Evolutionary conservation across 1,284 basidiomycete genomes (phyloP), one percentile per base, ranked within the genome.

Genomic region (Salmacisia buchloeana): DNA sequence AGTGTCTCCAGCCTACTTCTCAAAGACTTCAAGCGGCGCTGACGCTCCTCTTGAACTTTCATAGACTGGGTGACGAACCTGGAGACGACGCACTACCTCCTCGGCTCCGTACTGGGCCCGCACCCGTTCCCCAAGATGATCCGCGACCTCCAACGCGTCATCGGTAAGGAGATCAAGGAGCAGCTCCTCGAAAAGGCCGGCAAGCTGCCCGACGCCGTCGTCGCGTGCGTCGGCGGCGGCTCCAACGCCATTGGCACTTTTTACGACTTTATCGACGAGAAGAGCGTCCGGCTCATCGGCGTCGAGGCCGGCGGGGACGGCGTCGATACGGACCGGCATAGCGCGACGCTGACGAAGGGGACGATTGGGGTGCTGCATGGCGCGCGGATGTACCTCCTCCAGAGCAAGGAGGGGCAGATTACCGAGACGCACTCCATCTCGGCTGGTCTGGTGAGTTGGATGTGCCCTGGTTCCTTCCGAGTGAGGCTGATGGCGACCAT

Each of bases 71-170:
- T 97, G 23, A 93, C 94, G 49, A 94, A 97, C 81, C 86, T 99
- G 35, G 64, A 63, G 54, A 80, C 73, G 21, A 97, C 94, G 1
- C 93, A 98, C 83, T 99, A 97, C 83, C 86, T 97, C 69, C 91
- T 98, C 70, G 96, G 96, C 41, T 97, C 93, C 23, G 92, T 89
- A 35, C 97, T 98, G 71, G 96, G 96, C 6, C 96, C 96, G 18
- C 94, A 97, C 81, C 96, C 96, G 1, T 98, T 98, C 87, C 96
- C 96, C 1, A 97, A 94, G 35, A 91, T 99, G 66, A 94, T 99
- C 54, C 88, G 94, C 62, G 96, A 99, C 82, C 97, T 96, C 86
- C 96, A 98, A 81, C 87, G 89, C 69, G 86, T 98, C 59, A 98
- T 99, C 70, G 90, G 94, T 2, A 85, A 88, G 76, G 96, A 99